phyloP scores from a whole-genome alignment of 2,329 filamentous ascomycete species.

The Pestalotiopsis sp. region DNA sequence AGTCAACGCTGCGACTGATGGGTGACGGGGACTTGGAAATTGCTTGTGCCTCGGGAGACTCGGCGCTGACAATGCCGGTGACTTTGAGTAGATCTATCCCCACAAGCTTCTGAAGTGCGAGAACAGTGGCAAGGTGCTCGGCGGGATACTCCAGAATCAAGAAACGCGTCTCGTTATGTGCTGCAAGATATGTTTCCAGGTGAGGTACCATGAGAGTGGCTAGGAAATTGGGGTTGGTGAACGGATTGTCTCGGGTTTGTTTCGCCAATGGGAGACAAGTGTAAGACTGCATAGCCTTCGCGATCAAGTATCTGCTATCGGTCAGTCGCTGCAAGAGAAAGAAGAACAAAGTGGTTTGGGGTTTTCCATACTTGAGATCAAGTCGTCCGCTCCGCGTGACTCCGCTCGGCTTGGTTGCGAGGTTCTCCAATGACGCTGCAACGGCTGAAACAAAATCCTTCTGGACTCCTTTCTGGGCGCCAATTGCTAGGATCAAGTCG shows the following conservation, averaged over 20 bases:
- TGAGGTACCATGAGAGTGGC: slow-evolving; percentile 62
- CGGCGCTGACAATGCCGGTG: slow-evolving; percentile 55
- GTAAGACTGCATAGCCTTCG: slow-evolving; percentile 61
- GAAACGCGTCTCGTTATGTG: slow-evolving; percentile 54
- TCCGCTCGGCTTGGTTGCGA: slow-evolving; percentile 53
- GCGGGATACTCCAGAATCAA: slow-evolving; percentile 61
- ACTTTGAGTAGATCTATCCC: slow-evolving; percentile 60
- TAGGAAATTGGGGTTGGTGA: slow-evolving; percentile 54
- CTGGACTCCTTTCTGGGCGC: slow-evolving; percentile 55
- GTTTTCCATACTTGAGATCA: slow-evolving; percentile 54
- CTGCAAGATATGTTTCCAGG: slow-evolving; percentile 59
- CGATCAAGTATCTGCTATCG: slow-evolving; percentile 55
- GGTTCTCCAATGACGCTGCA: slow-evolving; percentile 53
- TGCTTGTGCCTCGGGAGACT: slow-evolving; percentile 33
- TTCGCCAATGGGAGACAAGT: slow-evolving; percentile 51
- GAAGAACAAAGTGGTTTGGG: not conserved
- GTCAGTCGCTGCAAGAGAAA: not conserved
- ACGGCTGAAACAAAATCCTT: slow-evolving; percentile 51
- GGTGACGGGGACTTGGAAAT: slow-evolving; percentile 15
- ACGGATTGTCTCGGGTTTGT: slow-evolving; percentile 55
- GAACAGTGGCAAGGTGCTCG: slow-evolving; percentile 56
- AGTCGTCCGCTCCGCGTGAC: slow-evolving; percentile 55
- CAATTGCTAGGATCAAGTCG: slow-evolving; percentile 63
- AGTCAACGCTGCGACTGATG: slow-evolving; percentile 15
- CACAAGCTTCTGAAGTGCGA: slow-evolving; percentile 59